A percentile compares a stretch with the other conserved stretches of the same genome.
These are phyloP conservation scores for Bonia amplexicaulis DNA, from an alignment of 176 grass and related monocot species.

Conservation along the genomic window DNA sequence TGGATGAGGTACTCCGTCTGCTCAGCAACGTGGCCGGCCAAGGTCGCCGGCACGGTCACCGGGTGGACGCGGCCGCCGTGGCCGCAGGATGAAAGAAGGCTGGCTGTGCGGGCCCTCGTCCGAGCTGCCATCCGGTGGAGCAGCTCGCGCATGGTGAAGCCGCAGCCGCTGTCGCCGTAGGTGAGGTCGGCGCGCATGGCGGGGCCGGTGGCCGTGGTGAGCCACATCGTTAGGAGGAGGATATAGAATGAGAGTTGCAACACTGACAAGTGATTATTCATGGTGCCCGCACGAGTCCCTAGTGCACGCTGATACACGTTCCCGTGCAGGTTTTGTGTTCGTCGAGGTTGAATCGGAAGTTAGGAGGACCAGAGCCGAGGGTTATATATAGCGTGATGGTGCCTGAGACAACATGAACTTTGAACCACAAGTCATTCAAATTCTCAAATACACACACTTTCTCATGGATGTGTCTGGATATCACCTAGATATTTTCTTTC, in stretches of 20 bases:
- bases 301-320: too few relatives aligned
- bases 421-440: too few relatives aligned
- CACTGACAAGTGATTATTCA: too few relatives aligned
- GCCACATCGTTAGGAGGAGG: conserved; percentile 1
- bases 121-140: conserved; percentile 31
- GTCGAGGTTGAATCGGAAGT: too few relatives aligned
- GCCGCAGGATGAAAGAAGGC: neutral
- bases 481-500: too few relatives aligned
- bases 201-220: neutral
- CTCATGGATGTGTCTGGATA: too few relatives aligned
- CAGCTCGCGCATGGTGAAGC: conserved; percentile 49
- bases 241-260: neutral
- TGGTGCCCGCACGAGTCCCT: too few relatives aligned
- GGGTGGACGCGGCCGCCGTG: neutral
- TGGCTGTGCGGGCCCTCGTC: conserved; percentile 16
- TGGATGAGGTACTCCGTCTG: conserved; percentile 42
- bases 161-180: conserved; percentile 45
- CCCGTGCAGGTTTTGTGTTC: too few relatives aligned
- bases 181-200: conserved; percentile 39
- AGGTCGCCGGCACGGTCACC: neutral
- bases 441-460: too few relatives aligned
- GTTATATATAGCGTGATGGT: too few relatives aligned
- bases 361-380: too few relatives aligned
- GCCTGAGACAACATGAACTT: too few relatives aligned
- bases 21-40: accelerated